These are phyloP conservation scores for Auriculariales sp. DNA, from an alignment of 768 basidiomycete species.

Conservation along the genomic window DNA sequence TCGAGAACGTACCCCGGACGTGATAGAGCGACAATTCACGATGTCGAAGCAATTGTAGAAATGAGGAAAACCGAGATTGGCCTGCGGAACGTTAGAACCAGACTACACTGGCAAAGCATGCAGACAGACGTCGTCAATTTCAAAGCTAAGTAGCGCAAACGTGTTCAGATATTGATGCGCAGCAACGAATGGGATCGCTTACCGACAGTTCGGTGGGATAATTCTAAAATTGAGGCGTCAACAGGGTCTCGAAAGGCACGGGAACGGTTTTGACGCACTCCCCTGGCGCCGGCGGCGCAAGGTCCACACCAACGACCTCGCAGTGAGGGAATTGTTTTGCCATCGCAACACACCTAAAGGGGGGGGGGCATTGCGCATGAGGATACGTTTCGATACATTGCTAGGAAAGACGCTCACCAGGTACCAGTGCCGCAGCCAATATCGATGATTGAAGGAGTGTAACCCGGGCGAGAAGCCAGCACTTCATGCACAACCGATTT, in stretches of 20 bases:
- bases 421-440: constrained; percentile 21
- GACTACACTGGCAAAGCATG: background rate
- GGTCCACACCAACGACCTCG: constrained; percentile 20
- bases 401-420: constrained; percentile 13
- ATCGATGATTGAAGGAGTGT: constrained; percentile 15
- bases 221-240: background rate
- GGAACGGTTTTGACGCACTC: constrained; percentile 2
- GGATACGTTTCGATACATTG: background rate
- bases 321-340: constrained; percentile 19
- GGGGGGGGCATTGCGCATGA: background rate
- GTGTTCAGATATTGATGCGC: background rate
- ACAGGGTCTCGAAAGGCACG: background rate
- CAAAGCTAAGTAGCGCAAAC: constrained; percentile 12
- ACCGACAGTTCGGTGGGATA: constrained; percentile 18
- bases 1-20: constrained; percentile 14
- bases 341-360: constrained; percentile 19
- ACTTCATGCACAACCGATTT: constrained; percentile 15
- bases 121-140: constrained; percentile 20
- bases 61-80: constrained; percentile 20
- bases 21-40: constrained; percentile 18
- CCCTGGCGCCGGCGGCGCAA: constrained; percentile 15
- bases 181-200: constrained; percentile 2
- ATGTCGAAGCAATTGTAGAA: constrained; percentile 17
- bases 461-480: constrained; percentile 14
- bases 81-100: constrained; percentile 10